Evolutionary conservation across 805 yeast genomes (phyloP), one percentile per base, ranked within the genome.

Genomic region (Scheffersomyces spartinae): DNA sequence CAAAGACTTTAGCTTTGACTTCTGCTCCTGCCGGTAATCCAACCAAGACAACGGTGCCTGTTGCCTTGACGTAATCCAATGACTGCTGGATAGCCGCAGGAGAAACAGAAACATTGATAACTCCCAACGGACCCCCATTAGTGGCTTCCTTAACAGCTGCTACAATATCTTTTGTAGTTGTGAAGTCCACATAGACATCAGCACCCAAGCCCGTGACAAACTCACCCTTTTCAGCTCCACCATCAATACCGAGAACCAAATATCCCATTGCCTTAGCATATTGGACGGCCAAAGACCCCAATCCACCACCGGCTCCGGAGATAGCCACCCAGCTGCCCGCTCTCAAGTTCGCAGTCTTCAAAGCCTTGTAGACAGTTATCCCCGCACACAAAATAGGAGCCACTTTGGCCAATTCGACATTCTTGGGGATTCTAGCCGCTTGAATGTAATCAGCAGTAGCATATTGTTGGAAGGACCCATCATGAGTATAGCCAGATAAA

Each of bases 231-330:
- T 68, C 83, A 9, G 49, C 78, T 55, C 83, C 83, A 51, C 81
- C 82, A 46, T 78, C 86, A 39, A 78, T 74, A 38, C 70, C 84
- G 18, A 77, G 40, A 24, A 76, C 81, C 61, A 68, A 68, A 53
- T 60, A 61, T 42, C 86, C 88, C 79, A 76, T 69, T 33, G 82
- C 83, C 40, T 54, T 65, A 34, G 82, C 85, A 55, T 74, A 78
- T 57, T 78, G 85, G 41, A 77, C 60, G 29, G 83, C 84, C 37
- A 78, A 55, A 20, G 82, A 61, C 45, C 86, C 88, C 52, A 78
- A 66, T 46, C 88, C 86, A 51, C 86, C 86, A 52, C 73, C 81
- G 34, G 84, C 85, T 59, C 88, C 86, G 29, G 83, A 71, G 32
- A 78, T 61, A 33, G 73, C 71, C 38, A 75, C 79, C 76, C 78